Evolutionary conservation across 1,139 yeast species (phyloP), one percentile per base, ranked within the genome.

Genomic region (Blastobotrys aristatus): DNA sequence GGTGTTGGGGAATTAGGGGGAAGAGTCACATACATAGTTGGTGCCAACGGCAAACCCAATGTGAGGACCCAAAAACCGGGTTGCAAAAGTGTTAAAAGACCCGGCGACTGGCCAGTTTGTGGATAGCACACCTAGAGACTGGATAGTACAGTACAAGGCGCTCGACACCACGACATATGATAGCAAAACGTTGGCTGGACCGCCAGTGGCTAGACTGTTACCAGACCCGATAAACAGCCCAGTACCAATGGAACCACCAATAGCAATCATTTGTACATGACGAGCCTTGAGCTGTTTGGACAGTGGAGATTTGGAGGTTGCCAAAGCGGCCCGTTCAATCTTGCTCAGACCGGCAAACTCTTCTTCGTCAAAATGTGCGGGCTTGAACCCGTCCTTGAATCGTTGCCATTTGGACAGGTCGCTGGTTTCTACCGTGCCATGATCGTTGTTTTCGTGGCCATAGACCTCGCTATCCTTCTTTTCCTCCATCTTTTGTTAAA

Each of bases 241-340:
- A 2, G 83, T 84, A 67, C 96, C 95, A 54, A 87, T 84, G 46
- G 88, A 76, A 54, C 95, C 95, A 61, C 95, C 95, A 58, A 87
- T 81, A 43, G 95, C 94, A 63, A 87, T 82, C 87, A 86, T 84
- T 61, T 83, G 84, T 57, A 86, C 69, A 71, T 85, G 80, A 72
- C 82, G 70, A 44, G 68, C 72, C 56, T 81, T 80, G 49, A 85
- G 73, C 38, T 77, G 72, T 62, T 87, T 73, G 44, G 79, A 71
- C 52, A 86, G 74, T 1, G 95, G 95, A 21, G 90, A 73, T 59
- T 76, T 75, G 20, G 90, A 84, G 13, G 61, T 58, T 14, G 49
- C 49, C 3, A 14, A 24, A 13, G 51, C 51, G 1, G 51, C 49
- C 21, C 27, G 24, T 38, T 49, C 51, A 6, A 46, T 43, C 3